Percentiles rank a stretch among this genome's conserved stretches.
Evolutionary conservation across 1,284 basidiomycete genomes (phyloP).

Genomic region (Tilletiaria anomala): DNA sequence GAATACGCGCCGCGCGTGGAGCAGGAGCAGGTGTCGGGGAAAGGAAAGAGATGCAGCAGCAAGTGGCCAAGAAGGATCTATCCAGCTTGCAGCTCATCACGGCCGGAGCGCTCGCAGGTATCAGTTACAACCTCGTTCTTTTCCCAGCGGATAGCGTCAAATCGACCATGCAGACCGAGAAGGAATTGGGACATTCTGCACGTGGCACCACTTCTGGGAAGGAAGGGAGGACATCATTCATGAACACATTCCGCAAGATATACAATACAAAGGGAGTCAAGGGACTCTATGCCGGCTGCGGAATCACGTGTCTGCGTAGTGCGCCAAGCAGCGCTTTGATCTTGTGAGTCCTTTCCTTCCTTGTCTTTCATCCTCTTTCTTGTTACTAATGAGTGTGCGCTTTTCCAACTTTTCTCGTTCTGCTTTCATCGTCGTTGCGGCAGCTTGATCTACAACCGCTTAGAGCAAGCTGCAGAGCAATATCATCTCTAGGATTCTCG

Average conservation of each 20-base stretch:
- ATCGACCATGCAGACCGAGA: conserved; percentile 83
- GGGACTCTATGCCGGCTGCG: conserved; percentile 84
- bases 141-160: conserved; percentile 73
- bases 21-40: neutral
- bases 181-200: conserved; percentile 51
- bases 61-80: conserved; percentile 45
- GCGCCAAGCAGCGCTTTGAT: conserved; percentile 48
- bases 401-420: neutral
- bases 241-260: conserved; percentile 58
- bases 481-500: no score
- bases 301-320: conserved; percentile 71
- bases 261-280: conserved; percentile 61
- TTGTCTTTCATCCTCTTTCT: neutral
- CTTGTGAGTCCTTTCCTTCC: neutral
- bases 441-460: neutral
- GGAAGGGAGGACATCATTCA: conserved; percentile 43
- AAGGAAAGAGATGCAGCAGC: no score
- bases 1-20: conserved; percentile 21
- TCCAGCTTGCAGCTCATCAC: conserved; percentile 65
- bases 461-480: no score
- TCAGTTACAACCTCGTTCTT: conserved; percentile 54
- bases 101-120: conserved; percentile 72
- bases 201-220: neutral
- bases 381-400: neutral
- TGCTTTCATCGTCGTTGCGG: no score